Conservation (phyloP, 352 stramenopile species). For the Pilasporangium apinafurcum region DNA sequence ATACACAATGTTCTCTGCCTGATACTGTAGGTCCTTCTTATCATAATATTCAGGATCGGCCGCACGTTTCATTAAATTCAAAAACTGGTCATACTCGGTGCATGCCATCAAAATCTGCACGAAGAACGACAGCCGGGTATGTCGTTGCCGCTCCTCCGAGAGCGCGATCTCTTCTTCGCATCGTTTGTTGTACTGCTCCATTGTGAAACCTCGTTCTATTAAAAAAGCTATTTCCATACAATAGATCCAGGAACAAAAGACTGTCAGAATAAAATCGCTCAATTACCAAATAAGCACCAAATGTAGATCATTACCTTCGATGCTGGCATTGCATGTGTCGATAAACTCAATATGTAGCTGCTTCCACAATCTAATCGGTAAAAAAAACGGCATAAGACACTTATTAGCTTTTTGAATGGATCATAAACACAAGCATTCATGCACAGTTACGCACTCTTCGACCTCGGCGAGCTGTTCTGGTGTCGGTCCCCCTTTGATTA, state of each 20-base stretch:
- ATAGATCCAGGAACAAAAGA: neutral
- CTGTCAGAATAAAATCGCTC: neutral
- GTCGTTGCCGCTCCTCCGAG: slow-evolving; percentile 65
- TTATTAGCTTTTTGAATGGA: no score
- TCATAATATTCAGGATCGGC: slow-evolving; percentile 76
- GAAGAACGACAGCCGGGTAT: slow-evolving; percentile 74
- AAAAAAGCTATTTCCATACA: slow-evolving; percentile 31
- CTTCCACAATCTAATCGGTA: slow-evolving; percentile 65
- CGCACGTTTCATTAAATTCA: slow-evolving; percentile 79
- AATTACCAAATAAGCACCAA: neutral
- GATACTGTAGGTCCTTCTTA: slow-evolving; percentile 71
- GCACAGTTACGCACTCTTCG: slow-evolving; percentile 41
- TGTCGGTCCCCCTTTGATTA: slow-evolving; percentile 53
- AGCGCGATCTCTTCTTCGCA: slow-evolving; percentile 68
- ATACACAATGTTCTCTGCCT: slow-evolving; percentile 56
- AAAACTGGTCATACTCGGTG: slow-evolving; percentile 79
- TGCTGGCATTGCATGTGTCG: slow-evolving; percentile 54
- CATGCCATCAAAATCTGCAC: slow-evolving; percentile 76
- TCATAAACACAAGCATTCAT: no score
- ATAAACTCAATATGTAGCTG: slow-evolving; percentile 67
- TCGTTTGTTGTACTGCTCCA: slow-evolving; percentile 62
- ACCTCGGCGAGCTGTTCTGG: slow-evolving; percentile 50
- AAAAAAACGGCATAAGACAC: no score
- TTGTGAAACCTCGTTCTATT: slow-evolving; percentile 45
- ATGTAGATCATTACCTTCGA: slow-evolving; percentile 25